Base-by-base conservation (phyloP, 257 asterid species). In the Parsonsia alboflavescens region DNA sequence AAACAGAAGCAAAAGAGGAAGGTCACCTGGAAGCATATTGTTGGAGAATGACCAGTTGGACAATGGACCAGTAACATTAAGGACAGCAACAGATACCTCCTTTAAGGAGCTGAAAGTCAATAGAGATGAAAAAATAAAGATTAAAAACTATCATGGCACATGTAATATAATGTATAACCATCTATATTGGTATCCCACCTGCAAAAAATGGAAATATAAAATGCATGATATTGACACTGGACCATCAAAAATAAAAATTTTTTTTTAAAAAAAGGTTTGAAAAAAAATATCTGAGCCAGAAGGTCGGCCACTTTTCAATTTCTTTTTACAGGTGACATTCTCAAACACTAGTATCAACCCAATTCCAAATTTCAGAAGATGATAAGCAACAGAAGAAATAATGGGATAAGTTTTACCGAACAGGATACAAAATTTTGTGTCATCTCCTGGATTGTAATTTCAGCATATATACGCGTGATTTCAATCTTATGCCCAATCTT, bases 21-120 rank as follows among this genome's bases (percentile, higher is more conserved):
- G 68, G 70, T 82, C 81, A 95, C 99, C 99, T 89, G 99, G 94
- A 76, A 95, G 72, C 42, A 21, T 49, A 76, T 80, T 78, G 76
- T 90, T 73, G 71, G 99, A 89, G 82, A 95, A 91, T 64, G 99
- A 92, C 99, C 99, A 92, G 78, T 88, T 86, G 76, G 96, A 90
- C 76, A 95, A 80, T 49, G 99, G 96, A 73, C 99, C 99, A 7
- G 99, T 89, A 69, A 95, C 86, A 85, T 92, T 92, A 26, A 95
- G 84, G 81, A 92, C 97, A 44, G 97, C 88, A 72, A 92, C 97
- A 98, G 97, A 92, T 19, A 89, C 96, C 87, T 95, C 97, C 89
- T 89, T 80, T 73, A 85, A 76, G 76, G 96, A 89, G 72, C 99
- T 95, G 90, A 75, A 73, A 80, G 78, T 71, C 70, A 80, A 74